Evolutionary conservation across 805 yeast genomes (phyloP), one percentile per base, ranked within the genome.

Genomic region (Starmerella vitae): DNA sequence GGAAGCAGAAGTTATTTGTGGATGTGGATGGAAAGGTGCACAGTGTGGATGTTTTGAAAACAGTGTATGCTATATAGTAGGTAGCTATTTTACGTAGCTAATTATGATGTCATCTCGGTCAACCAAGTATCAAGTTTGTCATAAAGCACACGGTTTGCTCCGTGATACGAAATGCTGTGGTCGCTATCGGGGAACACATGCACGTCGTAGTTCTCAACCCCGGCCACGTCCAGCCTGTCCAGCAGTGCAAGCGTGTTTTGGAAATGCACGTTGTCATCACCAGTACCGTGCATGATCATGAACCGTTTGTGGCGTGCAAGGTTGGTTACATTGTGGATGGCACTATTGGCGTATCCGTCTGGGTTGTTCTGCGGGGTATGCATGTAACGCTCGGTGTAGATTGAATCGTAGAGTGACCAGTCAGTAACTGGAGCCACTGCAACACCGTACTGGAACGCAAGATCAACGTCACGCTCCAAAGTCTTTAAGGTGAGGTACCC

Each of bases 381-480:
- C 93, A 91, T 80, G 58, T 91, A 91, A 46, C 98, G 64, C 62
- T 91, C 98, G 0, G 97, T 88, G 60, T 91, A 88, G 14, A 88
- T 74, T 1, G 95, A 80, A 60, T 88, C 97, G 56, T 88, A 91
- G 39, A 81, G 68, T 39, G 73, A 62, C 96, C 96, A 91, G 57
- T 85, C 80, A 0, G 97, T 91, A 2, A 91, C 98, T 1, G 98
- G 98, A 0, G 98, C 98, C 19, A 91, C 97, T 0, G 97, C 78
- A 70, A 85, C 75, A 8, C 97, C 97, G 57, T 76, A 91, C 42
- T 72, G 72, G 67, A 91, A 86, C 13, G 75, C 72, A 27, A 72
- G 62, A 14, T 84, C 83, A 2, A 66, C 67, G 59, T 91, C 97
- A 18, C 67, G 66, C 59, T 91, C 97, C 34, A 91, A 63, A 0